Conservation (phyloP, 768 basidiomycete species). For the Paxillus rubicundulus region DNA sequence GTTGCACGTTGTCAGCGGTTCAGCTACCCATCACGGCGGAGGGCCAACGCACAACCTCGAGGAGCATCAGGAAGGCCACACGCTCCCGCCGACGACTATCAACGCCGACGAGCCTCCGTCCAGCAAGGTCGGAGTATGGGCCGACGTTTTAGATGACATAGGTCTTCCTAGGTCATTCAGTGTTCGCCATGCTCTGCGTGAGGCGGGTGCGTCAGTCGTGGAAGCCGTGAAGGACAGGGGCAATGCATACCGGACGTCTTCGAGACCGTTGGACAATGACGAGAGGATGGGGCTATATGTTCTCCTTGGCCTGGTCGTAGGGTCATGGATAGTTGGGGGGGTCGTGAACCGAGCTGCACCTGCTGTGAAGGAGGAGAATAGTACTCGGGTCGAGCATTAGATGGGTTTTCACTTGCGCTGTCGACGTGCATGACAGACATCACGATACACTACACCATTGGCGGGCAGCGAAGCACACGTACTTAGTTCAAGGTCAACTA, state of each 20-base stretch:
- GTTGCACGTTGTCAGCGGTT: constrained; percentile 49
- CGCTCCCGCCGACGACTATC: neutral
- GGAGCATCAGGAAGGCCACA: constrained; percentile 12
- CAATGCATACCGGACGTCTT: constrained; percentile 17
- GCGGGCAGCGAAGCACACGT: no score
- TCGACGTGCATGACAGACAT: no score
- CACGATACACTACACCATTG: neutral
- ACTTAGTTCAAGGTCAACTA: no score
- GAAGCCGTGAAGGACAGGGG: constrained; percentile 18
- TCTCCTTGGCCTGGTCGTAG: constrained; percentile 46
- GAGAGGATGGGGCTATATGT: constrained; percentile 49
- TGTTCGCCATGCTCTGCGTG: constrained; percentile 15
- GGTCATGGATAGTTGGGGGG: constrained; percentile 48
- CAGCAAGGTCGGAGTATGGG: constrained; percentile 25
- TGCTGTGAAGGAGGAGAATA: constrained; percentile 11
- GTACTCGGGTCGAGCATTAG: constrained; percentile 13
- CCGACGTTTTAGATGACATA: constrained; percentile 38
- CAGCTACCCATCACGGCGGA: constrained; percentile 45
- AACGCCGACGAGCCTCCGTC: constrained; percentile 13
- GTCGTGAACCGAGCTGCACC: constrained; percentile 17
- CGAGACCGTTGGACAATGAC: constrained; percentile 38
- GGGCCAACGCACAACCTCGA: constrained; percentile 46
- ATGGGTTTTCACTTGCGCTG: constrained; percentile 4
- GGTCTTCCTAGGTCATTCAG: constrained; percentile 35
- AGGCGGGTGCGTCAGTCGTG: constrained; percentile 9